Evolutionary conservation across 768 basidiomycete genomes (phyloP).

Genomic region (Lactarius psammicola): DNA sequence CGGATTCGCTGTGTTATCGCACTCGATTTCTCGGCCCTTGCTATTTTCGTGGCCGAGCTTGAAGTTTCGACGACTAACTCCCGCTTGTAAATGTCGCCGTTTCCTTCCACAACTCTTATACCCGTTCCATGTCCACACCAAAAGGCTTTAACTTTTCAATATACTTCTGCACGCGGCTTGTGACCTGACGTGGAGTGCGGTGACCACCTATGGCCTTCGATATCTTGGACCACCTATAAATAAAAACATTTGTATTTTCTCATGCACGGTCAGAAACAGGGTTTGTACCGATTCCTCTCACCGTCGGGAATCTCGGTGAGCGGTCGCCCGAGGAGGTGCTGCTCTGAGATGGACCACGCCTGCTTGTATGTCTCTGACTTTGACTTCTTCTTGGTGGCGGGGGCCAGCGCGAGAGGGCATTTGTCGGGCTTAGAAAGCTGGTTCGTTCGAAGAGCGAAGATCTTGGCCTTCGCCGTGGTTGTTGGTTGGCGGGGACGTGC

Average conservation of each 20-base stretch:
- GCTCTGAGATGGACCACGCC: conserved; percentile 73
- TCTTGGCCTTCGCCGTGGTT: conserved; percentile 20
- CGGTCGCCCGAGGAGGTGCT: conserved; percentile 70
- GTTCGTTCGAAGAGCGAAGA: neutral
- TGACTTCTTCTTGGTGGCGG: conserved; percentile 36
- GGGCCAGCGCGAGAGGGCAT: neutral
- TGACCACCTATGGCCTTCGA: conserved; percentile 77
- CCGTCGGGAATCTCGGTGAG: conserved; percentile 74
- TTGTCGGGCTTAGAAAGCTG: conserved; percentile 8
- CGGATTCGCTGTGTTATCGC: no score
- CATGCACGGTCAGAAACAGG: conserved; percentile 1
- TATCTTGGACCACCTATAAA: conserved; percentile 71
- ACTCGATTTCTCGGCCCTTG: no score
- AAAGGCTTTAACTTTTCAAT: conserved; percentile 80
- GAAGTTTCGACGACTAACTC: no score
- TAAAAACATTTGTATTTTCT: conserved; percentile 3
- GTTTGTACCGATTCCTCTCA: conserved; percentile 65
- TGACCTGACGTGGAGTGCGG: conserved; percentile 80
- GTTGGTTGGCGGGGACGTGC: neutral
- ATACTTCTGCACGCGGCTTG: conserved; percentile 87
- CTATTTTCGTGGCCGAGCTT: no score
- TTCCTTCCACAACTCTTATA: neutral
- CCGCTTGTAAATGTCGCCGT: no score
- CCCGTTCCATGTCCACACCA: conserved; percentile 49
- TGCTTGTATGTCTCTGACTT: conserved; percentile 81